A percentile compares a stretch with the other conserved stretches of the same genome.
Conservation (phyloP, 371 early-diverging fungal genomes). For the Mortierella sp. region DNA sequence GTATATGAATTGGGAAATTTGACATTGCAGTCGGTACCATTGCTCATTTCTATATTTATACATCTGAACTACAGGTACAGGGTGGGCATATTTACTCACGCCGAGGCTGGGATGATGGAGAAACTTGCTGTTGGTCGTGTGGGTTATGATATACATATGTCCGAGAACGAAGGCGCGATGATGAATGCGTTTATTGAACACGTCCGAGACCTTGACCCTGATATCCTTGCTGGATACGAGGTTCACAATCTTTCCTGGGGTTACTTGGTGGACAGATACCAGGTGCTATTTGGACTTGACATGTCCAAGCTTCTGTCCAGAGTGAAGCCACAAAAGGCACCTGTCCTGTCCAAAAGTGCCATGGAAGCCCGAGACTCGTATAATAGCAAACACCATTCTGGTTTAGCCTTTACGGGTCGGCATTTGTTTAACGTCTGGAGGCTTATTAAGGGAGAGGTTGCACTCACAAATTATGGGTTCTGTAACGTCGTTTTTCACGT, state of each 20-base stretch:
- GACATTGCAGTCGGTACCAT: background rate
- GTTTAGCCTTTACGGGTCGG: conserved; percentile 76
- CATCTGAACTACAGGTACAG: conserved; percentile 17
- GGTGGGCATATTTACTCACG: conserved; percentile 40
- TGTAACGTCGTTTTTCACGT: conserved; percentile 81
- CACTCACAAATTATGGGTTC: conserved; percentile 81
- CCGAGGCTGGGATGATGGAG: conserved; percentile 18
- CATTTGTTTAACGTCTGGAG: conserved; percentile 93
- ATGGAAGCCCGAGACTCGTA: conserved; percentile 38
- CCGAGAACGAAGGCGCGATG: conserved; percentile 64
- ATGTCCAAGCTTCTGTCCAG: conserved; percentile 49
- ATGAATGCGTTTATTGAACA: conserved; percentile 62
- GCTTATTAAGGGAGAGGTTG: conserved; percentile 78
- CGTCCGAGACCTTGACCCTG: conserved; percentile 81
- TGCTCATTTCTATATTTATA: background rate
- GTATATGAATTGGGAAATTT: background rate
- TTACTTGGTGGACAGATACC: conserved; percentile 79
- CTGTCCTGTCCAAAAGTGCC: conserved; percentile 54
- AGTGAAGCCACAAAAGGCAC: conserved; percentile 23
- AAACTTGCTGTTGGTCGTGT: conserved; percentile 22
- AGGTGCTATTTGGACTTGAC: conserved; percentile 25
- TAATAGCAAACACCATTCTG: conserved; percentile 65
- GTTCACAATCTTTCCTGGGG: conserved; percentile 90
- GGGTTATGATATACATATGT: conserved; percentile 27
- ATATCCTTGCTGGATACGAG: conserved; percentile 90